phyloP scores from a whole-genome alignment of 257 asterid genomes.

The Solanum appendiculatum region DNA sequence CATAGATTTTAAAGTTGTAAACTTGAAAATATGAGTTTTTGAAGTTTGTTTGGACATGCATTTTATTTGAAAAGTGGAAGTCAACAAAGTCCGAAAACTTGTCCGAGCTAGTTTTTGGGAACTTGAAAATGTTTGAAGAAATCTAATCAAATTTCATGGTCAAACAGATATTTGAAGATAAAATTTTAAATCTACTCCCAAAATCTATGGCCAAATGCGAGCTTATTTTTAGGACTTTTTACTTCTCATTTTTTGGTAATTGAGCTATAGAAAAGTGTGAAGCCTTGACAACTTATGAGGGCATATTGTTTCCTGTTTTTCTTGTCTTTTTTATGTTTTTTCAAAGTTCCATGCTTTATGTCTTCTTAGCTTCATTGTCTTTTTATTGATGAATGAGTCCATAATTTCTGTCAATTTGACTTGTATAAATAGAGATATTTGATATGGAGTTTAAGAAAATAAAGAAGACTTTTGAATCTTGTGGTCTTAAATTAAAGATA shows the following conservation, averaged over 20 bases:
- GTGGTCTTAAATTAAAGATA: too few species aligned
- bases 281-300: neutral
- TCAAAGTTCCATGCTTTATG: neutral
- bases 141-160: neutral
- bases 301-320: neutral
- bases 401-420: constrained; percentile 30
- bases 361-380: neutral
- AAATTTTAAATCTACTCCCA: neutral
- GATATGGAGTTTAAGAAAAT: too few species aligned
- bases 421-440: constrained; percentile 26
- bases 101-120: neutral
- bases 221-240: neutral
- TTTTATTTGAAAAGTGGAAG: neutral
- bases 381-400: neutral
- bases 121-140: neutral
- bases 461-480: too few species aligned
- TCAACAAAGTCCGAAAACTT: neutral
- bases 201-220: neutral
- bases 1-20: neutral
- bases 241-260: neutral
- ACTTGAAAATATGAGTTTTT: neutral
- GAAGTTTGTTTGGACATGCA: neutral
- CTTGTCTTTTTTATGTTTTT: neutral
- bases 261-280: neutral
- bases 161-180: neutral